Evolutionary conservation across 148 eudicot genomes (phyloP).

Genomic region (Hydrangea macrophylla): DNA sequence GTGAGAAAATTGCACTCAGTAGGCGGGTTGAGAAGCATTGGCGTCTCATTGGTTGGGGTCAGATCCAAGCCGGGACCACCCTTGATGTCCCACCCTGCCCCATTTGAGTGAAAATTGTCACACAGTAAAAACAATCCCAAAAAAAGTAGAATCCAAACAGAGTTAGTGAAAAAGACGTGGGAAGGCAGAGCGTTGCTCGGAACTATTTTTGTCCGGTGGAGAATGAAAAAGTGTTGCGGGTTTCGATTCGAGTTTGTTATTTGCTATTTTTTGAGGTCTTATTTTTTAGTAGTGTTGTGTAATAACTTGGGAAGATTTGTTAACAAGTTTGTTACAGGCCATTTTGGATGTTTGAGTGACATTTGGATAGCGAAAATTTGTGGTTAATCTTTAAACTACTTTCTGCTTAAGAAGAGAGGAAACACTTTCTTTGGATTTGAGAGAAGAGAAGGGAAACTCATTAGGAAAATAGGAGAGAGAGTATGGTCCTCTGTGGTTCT

Average conservation of each 20-base stretch:
- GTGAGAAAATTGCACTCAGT: conserved; percentile 50
- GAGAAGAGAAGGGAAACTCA: too few relatives aligned
- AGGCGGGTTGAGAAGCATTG: conserved; percentile 54
- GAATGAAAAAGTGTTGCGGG: conserved; percentile 44
- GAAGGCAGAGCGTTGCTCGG: conserved; percentile 38
- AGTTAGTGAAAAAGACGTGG: conserved; percentile 35
- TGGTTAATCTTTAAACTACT: too few relatives aligned
- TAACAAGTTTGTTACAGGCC: too few relatives aligned
- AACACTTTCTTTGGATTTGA: too few relatives aligned
- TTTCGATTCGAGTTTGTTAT: too few relatives aligned
- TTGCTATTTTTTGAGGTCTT: conserved; percentile 2
- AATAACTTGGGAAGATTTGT: too few relatives aligned
- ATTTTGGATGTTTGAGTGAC: too few relatives aligned
- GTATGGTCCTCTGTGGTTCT: too few relatives aligned
- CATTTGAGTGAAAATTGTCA: conserved; percentile 49
- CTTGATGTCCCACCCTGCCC: conserved; percentile 86
- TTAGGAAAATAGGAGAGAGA: too few relatives aligned
- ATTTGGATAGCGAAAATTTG: too few relatives aligned
- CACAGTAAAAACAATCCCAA: not conserved
- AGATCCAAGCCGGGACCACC: conserved; percentile 50
- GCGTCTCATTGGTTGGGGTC: conserved; percentile 60
- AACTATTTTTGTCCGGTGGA: conserved; percentile 59
- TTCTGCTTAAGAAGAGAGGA: too few relatives aligned
- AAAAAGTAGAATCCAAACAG: not conserved
- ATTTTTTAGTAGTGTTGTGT: too few relatives aligned